phyloP scores from a whole-genome alignment of 2,329 filamentous ascomycete genomes.

The Claviceps digitariae region DNA sequence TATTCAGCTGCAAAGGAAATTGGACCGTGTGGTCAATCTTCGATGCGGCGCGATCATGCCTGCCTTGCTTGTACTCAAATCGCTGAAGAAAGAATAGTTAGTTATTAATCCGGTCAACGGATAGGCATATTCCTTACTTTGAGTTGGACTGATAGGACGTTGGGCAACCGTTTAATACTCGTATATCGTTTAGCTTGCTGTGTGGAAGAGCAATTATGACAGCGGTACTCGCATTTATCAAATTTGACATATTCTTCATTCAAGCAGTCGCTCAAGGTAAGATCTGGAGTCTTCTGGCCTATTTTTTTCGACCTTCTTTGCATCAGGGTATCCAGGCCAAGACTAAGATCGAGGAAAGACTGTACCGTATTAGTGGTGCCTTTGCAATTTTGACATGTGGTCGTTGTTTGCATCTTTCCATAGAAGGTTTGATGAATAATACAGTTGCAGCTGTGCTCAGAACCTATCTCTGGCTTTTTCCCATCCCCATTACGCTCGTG shows the following conservation, averaged over 20 bases:
- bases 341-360: slow-evolving; percentile 78
- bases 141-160: slow-evolving; percentile 81
- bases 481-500: slow-evolving; percentile 69
- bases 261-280: slow-evolving; percentile 58
- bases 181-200: slow-evolving; percentile 76
- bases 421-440: slow-evolving; percentile 93
- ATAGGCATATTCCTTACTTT: slow-evolving; percentile 44
- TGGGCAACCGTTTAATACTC: slow-evolving; percentile 71
- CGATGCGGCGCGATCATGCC: slow-evolving; percentile 54
- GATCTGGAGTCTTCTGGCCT: slow-evolving; percentile 28
- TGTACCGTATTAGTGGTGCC: slow-evolving; percentile 74
- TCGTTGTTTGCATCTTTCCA: slow-evolving; percentile 78
- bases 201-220: slow-evolving; percentile 61
- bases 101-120: neutral
- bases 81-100: slow-evolving; percentile 23
- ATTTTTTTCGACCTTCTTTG: slow-evolving; percentile 50
- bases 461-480: slow-evolving; percentile 45
- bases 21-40: slow-evolving; percentile 81
- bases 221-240: slow-evolving; percentile 83
- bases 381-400: slow-evolving; percentile 78
- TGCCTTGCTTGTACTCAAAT: slow-evolving; percentile 60
- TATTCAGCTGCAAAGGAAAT: slow-evolving; percentile 77
- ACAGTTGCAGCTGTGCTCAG: slow-evolving; percentile 62
- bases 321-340: slow-evolving; percentile 65
- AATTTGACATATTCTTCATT: slow-evolving; percentile 74